Evolutionary conservation across 805 yeast genomes (phyloP).

Genomic region (Myxozyma geophila): DNA sequence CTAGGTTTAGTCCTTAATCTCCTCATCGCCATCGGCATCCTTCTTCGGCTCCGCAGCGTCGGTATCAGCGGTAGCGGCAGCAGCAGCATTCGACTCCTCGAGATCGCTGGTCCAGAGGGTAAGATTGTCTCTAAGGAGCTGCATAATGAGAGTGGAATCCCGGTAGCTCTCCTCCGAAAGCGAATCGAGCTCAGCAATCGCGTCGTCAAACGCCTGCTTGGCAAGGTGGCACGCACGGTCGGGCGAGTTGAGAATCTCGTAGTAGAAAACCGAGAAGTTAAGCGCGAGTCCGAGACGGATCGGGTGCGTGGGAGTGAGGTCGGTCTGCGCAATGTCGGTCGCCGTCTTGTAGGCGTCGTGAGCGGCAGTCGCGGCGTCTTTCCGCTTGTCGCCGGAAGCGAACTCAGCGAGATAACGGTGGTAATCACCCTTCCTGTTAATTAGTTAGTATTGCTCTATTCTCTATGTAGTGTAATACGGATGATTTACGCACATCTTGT

Average conservation of each 20-base stretch:
- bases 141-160: slow-evolving; percentile 93
- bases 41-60: slow-evolving; percentile 27
- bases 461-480: background rate
- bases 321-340: slow-evolving; percentile 96
- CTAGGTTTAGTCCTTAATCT: slow-evolving; percentile 22
- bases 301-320: slow-evolving; percentile 98
- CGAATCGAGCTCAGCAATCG: slow-evolving; percentile 92
- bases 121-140: slow-evolving; percentile 61
- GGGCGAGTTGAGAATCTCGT: slow-evolving; percentile 90
- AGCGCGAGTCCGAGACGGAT: slow-evolving; percentile 95
- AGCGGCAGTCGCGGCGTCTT: slow-evolving; percentile 91
- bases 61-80: slow-evolving; percentile 32
- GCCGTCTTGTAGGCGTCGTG: slow-evolving; percentile 96
- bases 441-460: background rate
- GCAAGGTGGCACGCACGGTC: slow-evolving; percentile 96
- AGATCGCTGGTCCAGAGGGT: slow-evolving; percentile 60
- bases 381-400: slow-evolving; percentile 90
- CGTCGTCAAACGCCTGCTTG: slow-evolving; percentile 93
- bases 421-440: slow-evolving; percentile 82
- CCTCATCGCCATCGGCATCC: slow-evolving; percentile 32
- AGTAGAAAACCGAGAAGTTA: slow-evolving; percentile 91
- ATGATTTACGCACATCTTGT: slow-evolving; percentile 67
- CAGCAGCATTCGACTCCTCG: slow-evolving; percentile 51
- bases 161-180: slow-evolving; percentile 91
- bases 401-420: slow-evolving; percentile 99